phyloP scores from a whole-genome alignment of 495 filamentous ascomycete genomes.

The Lichina pygmaea region DNA sequence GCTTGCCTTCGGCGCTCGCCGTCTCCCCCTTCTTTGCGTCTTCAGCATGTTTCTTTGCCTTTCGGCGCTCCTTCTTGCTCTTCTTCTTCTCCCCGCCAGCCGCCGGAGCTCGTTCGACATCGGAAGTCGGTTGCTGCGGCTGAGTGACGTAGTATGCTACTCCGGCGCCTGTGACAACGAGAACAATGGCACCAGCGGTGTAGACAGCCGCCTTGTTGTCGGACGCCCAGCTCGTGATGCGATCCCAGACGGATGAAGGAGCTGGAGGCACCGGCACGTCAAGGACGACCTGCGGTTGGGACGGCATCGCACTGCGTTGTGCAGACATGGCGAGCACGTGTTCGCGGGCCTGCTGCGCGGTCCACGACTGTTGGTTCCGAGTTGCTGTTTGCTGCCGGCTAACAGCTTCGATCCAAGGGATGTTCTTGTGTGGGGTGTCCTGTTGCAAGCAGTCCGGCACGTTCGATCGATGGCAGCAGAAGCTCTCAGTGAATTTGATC shows the following conservation, averaged over 20 bases:
- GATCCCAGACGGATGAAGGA: conserved; percentile 34
- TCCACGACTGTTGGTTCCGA: no score
- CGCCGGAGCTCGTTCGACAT: conserved; percentile 4
- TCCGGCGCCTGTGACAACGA: conserved; percentile 72
- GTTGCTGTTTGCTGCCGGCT: no score
- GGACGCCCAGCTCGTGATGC: conserved; percentile 72
- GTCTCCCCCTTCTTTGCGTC: conserved; percentile 6
- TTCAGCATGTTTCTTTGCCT: conserved; percentile 20
- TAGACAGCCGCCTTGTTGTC: conserved; percentile 91
- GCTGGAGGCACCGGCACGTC: no score
- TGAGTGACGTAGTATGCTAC: conserved; percentile 64
- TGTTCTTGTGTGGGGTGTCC: no score
- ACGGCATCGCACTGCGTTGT: no score
- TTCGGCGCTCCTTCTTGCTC: conserved; percentile 35
- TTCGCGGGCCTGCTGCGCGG: no score
- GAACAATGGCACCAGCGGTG: conserved; percentile 77
- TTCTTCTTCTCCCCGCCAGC: conserved; percentile 20
- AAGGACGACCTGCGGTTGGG: no score
- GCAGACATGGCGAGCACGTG: no score
- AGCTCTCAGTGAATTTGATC: no score
- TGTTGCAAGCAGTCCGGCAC: no score
- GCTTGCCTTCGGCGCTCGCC: conserved; percentile 8
- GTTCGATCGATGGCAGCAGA: no score
- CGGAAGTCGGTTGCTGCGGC: conserved; percentile 10
- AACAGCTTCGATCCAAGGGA: no score